phyloP scores from a whole-genome alignment of 768 basidiomycete species.

The Chalciporus pseudorubinellus region DNA sequence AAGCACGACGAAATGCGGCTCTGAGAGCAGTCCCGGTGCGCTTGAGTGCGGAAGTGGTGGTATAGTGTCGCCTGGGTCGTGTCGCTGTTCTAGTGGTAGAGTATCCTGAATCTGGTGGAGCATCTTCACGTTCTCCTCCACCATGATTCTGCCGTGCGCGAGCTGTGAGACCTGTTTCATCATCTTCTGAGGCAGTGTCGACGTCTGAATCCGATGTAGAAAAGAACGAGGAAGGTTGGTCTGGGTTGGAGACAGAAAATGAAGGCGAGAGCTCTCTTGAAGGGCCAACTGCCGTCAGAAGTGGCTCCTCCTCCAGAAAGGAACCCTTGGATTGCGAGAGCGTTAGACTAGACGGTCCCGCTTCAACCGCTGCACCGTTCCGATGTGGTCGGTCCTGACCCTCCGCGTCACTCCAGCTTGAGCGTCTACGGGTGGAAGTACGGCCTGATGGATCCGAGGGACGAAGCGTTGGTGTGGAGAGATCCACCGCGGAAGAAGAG shows the following conservation, averaged over 20 bases:
- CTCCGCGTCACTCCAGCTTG: slow-evolving; percentile 56
- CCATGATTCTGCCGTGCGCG: slow-evolving; percentile 40
- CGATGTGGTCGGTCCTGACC: slow-evolving; percentile 47
- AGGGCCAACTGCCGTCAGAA: slow-evolving; percentile 43
- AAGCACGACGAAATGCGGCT: slow-evolving; percentile 59
- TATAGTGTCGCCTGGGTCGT: slow-evolving; percentile 39
- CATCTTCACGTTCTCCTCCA: slow-evolving; percentile 26
- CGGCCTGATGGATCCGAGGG: slow-evolving; percentile 33
- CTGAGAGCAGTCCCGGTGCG: slow-evolving; percentile 60
- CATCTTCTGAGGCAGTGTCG: slow-evolving; percentile 53
- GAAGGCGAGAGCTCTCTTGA: slow-evolving; percentile 30
- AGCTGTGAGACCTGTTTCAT: slow-evolving; percentile 55
- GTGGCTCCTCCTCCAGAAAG: slow-evolving; percentile 44
- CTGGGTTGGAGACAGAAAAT: slow-evolving; percentile 44
- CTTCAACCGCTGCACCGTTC: slow-evolving; percentile 27
- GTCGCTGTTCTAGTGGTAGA: slow-evolving; percentile 41
- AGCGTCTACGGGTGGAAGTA: slow-evolving; percentile 47
- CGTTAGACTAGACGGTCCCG: slow-evolving; percentile 19
- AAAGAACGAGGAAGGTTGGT: slow-evolving; percentile 53
- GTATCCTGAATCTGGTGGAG: slow-evolving; percentile 50
- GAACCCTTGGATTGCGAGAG: slow-evolving; percentile 23
- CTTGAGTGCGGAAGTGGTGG: slow-evolving; percentile 56
- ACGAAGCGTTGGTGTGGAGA: slow-evolving; percentile 48
- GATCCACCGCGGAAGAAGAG: slow-evolving; percentile 57
- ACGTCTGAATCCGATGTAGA: slow-evolving; percentile 27